Evolutionary conservation across 805 yeast species (phyloP), one percentile per base, ranked within the genome.

Genomic region (Pichia exigua): DNA sequence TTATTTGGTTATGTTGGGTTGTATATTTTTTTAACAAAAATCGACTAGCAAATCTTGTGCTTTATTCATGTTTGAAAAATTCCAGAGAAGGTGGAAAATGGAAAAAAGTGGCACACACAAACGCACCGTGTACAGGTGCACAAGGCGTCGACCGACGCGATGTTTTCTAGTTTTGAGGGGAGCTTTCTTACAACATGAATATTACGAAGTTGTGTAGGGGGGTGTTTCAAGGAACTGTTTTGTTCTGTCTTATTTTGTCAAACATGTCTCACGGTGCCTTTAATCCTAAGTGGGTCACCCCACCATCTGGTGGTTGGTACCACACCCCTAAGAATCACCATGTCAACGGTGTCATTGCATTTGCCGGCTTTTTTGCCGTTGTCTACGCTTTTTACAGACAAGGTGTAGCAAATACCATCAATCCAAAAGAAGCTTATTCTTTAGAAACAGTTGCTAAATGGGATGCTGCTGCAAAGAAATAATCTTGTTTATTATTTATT

Each of bases 231-330:
- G n/a, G n/a, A n/a, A n/a, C n/a, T n/a, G n/a, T 12, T 13, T 9
- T 10, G 6, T 30, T 30, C 13, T 30, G 17, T 12, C 35, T 30
- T 30, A n/a, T n/a, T 35, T 35, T n/a, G 9, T 10, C 45, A 44
- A 40, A 18, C 41, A 55, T 55, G 59, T 55, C 61, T 21, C 63
- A 63, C 53, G 54, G 57, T 17, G 49, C 41, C 38, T 62, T 63
- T 44, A 59, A 58, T 26, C 69, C 69, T 17, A 59, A 63, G 52
- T 68, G 69, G 69, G 65, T 66, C 35, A 58, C 54, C 40, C 66
- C 78, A 21, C 79, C 79, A 27, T 60, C 79, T 2, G 83, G 83
- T 51, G 83, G 83, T 47, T 79, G 83, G 83, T 73, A 62, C 63
- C 73, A 73, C 60, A 73, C 74, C 17, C 83, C 83, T 20, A 68